A percentile compares a stretch with the other conserved stretches of the same genome.
Evolutionary conservation across 106 monocot species (phyloP).

Genomic region (Phalaenopsis equestris): DNA sequence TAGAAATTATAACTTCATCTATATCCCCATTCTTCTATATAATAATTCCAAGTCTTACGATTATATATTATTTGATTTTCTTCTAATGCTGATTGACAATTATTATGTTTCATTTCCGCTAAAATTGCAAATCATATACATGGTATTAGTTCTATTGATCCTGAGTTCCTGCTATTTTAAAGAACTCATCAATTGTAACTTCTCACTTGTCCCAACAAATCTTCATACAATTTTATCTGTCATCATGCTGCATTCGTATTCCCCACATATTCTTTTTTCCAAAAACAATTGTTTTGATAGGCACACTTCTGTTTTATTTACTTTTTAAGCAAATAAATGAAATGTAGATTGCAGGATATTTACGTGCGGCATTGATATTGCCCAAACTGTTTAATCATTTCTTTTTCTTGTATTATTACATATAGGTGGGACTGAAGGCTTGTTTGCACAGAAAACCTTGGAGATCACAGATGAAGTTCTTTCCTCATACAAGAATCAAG

Average conservation of each 20-base stretch:
- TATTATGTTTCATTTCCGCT: not conserved
- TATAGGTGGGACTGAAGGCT: slow-evolving; percentile 56
- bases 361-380: not conserved
- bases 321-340: not conserved
- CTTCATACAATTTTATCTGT: not conserved
- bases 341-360: not conserved
- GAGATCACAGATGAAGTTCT: slow-evolving; percentile 41
- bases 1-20: not conserved
- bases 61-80: not conserved
- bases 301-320: not conserved
- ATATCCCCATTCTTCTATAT: not conserved
- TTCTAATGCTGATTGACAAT: not conserved
- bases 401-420: not conserved
- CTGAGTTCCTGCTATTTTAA: not conserved
- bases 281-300: not conserved
- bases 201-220: not conserved
- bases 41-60: not conserved
- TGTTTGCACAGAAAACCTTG: slow-evolving; percentile 32
- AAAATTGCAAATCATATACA: not conserved
- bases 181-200: not conserved
- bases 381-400: not conserved
- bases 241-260: not conserved
- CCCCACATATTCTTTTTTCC: not conserved
- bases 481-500: slow-evolving; percentile 35
- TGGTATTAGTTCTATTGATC: not conserved